Evolutionary conservation across 768 basidiomycete genomes (phyloP).

Genomic region (Hemileccinum impolitum): DNA sequence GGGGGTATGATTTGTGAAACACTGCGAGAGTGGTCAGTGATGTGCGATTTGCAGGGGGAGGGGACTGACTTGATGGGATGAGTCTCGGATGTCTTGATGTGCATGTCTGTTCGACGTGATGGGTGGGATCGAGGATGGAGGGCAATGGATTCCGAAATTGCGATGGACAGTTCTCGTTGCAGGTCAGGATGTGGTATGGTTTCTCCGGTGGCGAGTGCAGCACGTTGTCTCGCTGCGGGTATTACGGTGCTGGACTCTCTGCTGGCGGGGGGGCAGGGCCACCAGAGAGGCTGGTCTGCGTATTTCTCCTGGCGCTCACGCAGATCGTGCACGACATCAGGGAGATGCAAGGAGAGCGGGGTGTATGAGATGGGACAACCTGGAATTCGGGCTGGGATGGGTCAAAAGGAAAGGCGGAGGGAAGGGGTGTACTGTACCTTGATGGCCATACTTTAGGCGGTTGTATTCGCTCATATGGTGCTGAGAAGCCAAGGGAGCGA

Average conservation of each 20-base stretch:
- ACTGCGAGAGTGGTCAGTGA: constrained; percentile 26
- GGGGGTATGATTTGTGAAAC: constrained; percentile 57
- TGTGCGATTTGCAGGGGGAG: background rate
- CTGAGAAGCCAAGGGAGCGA: constrained; percentile 63
- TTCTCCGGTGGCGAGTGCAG: constrained; percentile 19
- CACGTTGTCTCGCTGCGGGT: constrained; percentile 23
- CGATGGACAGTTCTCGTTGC: constrained; percentile 49
- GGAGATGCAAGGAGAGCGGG: constrained; percentile 61
- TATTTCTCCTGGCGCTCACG: constrained; percentile 47
- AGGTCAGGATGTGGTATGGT: constrained; percentile 28
- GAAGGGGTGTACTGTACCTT: constrained; percentile 20
- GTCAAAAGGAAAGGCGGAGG: background rate
- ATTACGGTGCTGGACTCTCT: constrained; percentile 10
- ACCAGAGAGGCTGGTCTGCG: constrained; percentile 44
- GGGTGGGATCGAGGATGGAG: background rate
- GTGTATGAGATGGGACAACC: constrained; percentile 57
- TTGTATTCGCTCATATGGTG: constrained; percentile 73
- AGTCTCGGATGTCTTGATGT: constrained; percentile 67
- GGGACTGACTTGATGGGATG: constrained; percentile 80
- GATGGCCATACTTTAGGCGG: constrained; percentile 60
- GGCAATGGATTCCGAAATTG: constrained; percentile 46
- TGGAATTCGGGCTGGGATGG: constrained; percentile 16
- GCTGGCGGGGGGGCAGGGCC: constrained; percentile 32
- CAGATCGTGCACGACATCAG: constrained; percentile 53
- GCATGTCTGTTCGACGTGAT: constrained; percentile 2